Conservation (phyloP, 2,329 filamentous ascomycete species). For the Phialocephala sp. region DNA sequence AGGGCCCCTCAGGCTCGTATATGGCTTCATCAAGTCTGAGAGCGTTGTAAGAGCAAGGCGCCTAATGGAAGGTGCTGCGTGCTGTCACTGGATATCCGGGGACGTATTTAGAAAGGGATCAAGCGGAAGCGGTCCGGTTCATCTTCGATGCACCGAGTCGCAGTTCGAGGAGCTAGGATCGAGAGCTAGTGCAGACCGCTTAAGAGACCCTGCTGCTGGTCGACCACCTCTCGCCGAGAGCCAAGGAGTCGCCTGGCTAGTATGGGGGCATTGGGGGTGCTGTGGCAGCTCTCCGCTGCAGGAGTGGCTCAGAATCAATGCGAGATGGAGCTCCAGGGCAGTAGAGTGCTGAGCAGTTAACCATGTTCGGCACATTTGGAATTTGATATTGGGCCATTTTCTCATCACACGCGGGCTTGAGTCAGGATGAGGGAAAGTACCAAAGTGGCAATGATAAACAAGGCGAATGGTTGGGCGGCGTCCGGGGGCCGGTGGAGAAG, state of each 20-base stretch:
- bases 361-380: slow-evolving; percentile 25
- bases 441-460: slow-evolving; percentile 20
- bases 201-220: slow-evolving; percentile 38
- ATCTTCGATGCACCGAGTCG: slow-evolving; percentile 40
- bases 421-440: slow-evolving; percentile 23
- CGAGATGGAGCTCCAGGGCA: slow-evolving; percentile 25
- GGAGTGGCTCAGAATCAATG: slow-evolving; percentile 33
- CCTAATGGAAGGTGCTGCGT: slow-evolving; percentile 49
- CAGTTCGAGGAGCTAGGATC: slow-evolving; percentile 34
- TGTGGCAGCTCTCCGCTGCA: slow-evolving; percentile 8
- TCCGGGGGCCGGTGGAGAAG: background rate
- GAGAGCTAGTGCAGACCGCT: slow-evolving; percentile 46
- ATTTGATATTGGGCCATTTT: slow-evolving; percentile 9
- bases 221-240: slow-evolving; percentile 9
- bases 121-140: slow-evolving; percentile 53
- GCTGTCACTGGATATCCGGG: slow-evolving; percentile 49
- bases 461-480: slow-evolving; percentile 24
- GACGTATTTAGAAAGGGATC: slow-evolving; percentile 46
- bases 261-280: slow-evolving; percentile 15
- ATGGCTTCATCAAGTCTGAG: slow-evolving; percentile 45
- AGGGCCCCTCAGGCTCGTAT: slow-evolving; percentile 46
- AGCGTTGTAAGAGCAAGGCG: slow-evolving; percentile 46
- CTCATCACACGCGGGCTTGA: slow-evolving; percentile 24
- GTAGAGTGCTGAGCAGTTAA: slow-evolving; percentile 24
- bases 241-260: slow-evolving; percentile 4